Base-by-base conservation (phyloP, 2,329 filamentous ascomycete genomes). In the Paecilomyces formosus region DNA sequence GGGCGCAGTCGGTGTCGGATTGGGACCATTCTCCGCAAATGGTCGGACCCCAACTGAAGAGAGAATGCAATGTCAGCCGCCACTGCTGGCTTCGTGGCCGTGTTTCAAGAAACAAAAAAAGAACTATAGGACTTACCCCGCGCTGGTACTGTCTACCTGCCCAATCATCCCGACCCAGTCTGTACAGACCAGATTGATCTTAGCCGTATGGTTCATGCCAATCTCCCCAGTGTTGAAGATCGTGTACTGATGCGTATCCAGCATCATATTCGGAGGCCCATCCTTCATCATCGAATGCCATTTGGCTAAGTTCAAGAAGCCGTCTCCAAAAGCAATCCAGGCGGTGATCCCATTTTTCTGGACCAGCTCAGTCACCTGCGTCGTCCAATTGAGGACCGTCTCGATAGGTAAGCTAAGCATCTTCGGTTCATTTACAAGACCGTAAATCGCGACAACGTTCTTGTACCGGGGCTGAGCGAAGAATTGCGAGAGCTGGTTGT, bases 181-280 rank as follows among this genome's bases (percentile, higher is more conserved):
- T 18, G 82, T 78, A 77, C 94, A 99, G 3, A 93, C 91, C 70
- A 96, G 95, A 60, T 88, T 81, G 58, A 97, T 82, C 77, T 97
- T 97, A 64, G 87, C 82, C 57, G 87, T 82, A 77, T 97, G 94
- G 58, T 87, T 87, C 69, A 88, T 87, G 54, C 85, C 83, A 69
- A 99, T 88, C 74, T 96, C 90, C 64, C 88, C 86, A 45, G 85
- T 85, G 80, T 99, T 97, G 82, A 99, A 99, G 74, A 97, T 97
- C 69, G 96, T 90, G 74, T 99, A 99, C 74, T 97, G 93, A 76
- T 99, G 94, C 39, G 95, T 94, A 75, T 99, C 94, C n/a, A 99
- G 85, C 18, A 96, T 84, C 63, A 97, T 80, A 22, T 73, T 70
- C 63, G 87, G 83, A 53, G 87, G 81, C 69, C 89, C 83, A 22